Evolutionary conservation across 306 rosid species (phyloP).

Genomic region (Citrullus amarus): DNA sequence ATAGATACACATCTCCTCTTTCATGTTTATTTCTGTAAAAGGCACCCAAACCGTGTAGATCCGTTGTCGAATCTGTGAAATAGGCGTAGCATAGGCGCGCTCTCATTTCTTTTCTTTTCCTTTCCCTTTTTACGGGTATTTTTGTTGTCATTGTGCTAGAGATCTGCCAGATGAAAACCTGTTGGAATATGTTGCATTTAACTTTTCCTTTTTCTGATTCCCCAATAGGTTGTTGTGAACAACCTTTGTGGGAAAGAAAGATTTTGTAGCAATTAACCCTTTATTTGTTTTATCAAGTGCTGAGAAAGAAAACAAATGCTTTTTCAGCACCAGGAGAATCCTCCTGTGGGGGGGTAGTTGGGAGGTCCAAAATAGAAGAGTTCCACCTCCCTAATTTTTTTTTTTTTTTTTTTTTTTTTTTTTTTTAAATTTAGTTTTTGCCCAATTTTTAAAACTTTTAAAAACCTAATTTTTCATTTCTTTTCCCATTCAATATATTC

Average conservation of each 20-base stretch:
- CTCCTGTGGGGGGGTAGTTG: background rate
- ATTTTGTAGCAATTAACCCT: background rate
- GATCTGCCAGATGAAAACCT: constrained; percentile 3
- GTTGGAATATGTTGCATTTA: background rate
- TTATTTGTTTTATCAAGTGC: background rate
- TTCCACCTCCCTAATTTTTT: background rate
- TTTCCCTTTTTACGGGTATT: background rate
- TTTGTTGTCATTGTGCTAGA: constrained; percentile 9
- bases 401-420: background rate
- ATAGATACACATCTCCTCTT: constrained; percentile 11
- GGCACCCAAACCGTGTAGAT: constrained; percentile 17
- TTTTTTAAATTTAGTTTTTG: background rate
- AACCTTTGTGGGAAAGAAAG: background rate
- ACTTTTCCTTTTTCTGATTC: background rate
- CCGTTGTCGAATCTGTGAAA: constrained; percentile 9
- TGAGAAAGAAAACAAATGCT: background rate
- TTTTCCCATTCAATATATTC: background rate
- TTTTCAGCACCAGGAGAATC: background rate
- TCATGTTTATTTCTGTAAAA: constrained; percentile 14
- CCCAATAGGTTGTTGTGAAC: background rate
- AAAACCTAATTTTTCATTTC: background rate
- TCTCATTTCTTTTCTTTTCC: background rate
- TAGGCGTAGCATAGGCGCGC: constrained; percentile 7
- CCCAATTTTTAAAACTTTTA: background rate
- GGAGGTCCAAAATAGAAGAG: background rate